Percentiles rank a stretch among this genome's conserved stretches.
These are phyloP conservation scores for Alternaria tenuissima DNA, from an alignment of 2,329 filamentous ascomycete genomes.

Conservation along the genomic window DNA sequence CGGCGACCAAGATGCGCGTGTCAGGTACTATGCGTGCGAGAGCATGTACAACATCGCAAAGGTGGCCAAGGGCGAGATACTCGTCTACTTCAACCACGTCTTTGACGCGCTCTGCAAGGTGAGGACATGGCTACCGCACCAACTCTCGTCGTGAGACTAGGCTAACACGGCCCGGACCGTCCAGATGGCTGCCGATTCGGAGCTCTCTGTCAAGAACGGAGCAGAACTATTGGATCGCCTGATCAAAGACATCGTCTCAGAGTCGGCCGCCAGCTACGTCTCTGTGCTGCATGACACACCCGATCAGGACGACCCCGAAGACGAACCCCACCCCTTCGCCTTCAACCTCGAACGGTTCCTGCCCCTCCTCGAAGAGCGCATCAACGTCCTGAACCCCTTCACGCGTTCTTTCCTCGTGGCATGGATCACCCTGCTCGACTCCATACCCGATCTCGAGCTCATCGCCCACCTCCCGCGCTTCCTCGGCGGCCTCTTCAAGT, in stretches of 20 bases:
- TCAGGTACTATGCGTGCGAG: constrained; percentile 98
- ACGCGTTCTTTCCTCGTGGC: constrained; percentile 94
- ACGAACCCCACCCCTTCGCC: constrained; percentile 57
- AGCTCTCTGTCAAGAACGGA: constrained; percentile 97
- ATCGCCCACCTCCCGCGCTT: constrained; percentile 94
- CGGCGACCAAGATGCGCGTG: constrained; percentile 94
- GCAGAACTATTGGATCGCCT: constrained; percentile 93
- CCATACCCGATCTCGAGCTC: constrained; percentile 94
- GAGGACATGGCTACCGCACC: not conserved
- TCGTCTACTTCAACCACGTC: constrained; percentile 97
- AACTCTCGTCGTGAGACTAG: not conserved
- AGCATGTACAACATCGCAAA: constrained; percentile 99
- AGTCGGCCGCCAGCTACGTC: constrained; percentile 93
- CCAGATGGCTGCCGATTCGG: constrained; percentile 92
- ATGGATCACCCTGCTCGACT: constrained; percentile 94
- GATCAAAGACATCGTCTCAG: constrained; percentile 94
- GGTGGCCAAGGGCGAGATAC: constrained; percentile 95
- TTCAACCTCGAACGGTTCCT: constrained; percentile 94
- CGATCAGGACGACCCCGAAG: constrained; percentile 52
- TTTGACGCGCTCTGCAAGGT: constrained; percentile 98
- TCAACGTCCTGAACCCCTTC: constrained; percentile 93
- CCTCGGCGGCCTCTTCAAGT: constrained; percentile 85
- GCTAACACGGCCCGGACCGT: constrained; percentile 29
- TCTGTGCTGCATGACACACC: constrained; percentile 78
- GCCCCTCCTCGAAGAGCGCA: constrained; percentile 90